These are phyloP conservation scores for Escovopsis sp. DNA, from an alignment of 2,329 filamentous ascomycete genomes.

Conservation along the genomic window DNA sequence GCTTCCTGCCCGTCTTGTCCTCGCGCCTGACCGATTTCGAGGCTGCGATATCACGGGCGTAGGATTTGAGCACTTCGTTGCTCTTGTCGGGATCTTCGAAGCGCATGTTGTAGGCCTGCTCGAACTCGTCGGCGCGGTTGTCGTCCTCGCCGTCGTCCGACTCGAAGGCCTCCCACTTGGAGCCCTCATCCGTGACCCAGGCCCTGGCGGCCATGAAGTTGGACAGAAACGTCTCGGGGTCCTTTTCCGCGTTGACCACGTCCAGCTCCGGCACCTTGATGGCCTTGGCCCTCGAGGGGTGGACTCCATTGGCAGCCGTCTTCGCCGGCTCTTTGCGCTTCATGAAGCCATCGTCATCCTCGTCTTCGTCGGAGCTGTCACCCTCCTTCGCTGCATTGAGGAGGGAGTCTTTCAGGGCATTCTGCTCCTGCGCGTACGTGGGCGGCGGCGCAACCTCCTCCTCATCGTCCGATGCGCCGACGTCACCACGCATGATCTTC, in stretches of 20 bases:
- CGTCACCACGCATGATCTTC: slow-evolving; percentile 63
- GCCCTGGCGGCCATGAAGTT: slow-evolving; percentile 89
- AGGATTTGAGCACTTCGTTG: slow-evolving; percentile 77
- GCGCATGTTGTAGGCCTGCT: slow-evolving; percentile 86
- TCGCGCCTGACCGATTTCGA: slow-evolving; percentile 77
- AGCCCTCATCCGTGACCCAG: slow-evolving; percentile 59
- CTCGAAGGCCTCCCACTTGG: slow-evolving; percentile 68
- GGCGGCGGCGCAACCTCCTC: slow-evolving; percentile 31
- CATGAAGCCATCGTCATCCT: slow-evolving; percentile 52
- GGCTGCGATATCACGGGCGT: slow-evolving; percentile 72
- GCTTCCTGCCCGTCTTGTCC: slow-evolving; percentile 61
- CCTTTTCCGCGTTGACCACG: slow-evolving; percentile 63
- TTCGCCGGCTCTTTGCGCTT: slow-evolving; percentile 48
- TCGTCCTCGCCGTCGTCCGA: slow-evolving; percentile 83
- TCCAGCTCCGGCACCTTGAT: slow-evolving; percentile 44
- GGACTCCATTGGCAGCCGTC: slow-evolving; percentile 30
- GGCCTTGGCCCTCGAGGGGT: slow-evolving; percentile 37
- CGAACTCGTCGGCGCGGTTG: slow-evolving; percentile 63
- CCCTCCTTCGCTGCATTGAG: slow-evolving; percentile 47
- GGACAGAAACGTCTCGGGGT: slow-evolving; percentile 84
- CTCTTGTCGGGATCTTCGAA: slow-evolving; percentile 85
- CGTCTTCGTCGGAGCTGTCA: slow-evolving; percentile 32
- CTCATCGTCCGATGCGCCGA: slow-evolving; percentile 43
- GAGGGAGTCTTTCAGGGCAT: slow-evolving; percentile 62
- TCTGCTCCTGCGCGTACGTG: slow-evolving; percentile 83